Conservation (phyloP, 1,284 basidiomycete genomes). For the Ganoderma meredithae region DNA sequence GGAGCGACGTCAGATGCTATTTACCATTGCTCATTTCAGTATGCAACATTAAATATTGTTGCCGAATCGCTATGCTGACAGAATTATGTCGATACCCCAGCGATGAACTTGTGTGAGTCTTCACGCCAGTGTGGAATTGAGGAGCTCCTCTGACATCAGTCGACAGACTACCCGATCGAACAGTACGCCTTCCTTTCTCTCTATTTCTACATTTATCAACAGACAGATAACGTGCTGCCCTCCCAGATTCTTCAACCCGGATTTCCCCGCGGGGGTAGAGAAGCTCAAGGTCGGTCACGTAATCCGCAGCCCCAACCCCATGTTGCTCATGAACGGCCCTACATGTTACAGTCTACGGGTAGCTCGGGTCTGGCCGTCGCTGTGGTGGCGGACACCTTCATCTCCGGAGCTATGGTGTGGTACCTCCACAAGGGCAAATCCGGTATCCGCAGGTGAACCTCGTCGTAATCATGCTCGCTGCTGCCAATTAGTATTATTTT, state of each 20-base stretch:
- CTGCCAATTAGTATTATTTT: not conserved
- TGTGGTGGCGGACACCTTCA: not conserved
- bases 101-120: constrained; percentile 1
- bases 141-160: not conserved
- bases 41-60: not conserved
- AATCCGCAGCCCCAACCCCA: not conserved
- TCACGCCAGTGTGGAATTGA: not conserved
- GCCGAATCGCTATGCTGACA: not conserved
- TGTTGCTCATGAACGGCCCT: not conserved
- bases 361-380: not conserved
- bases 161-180: not conserved
- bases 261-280: not conserved
- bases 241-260: not conserved
- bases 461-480: not conserved
- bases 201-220: not conserved
- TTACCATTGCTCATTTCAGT: not conserved
- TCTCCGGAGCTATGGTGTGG: constrained; percentile 1
- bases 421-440: constrained; percentile 5
- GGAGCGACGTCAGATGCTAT: not conserved
- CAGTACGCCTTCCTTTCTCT: not conserved
- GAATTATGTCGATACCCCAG: not conserved
- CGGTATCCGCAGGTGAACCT: not conserved
- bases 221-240: not conserved
- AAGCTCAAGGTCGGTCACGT: not conserved
- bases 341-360: not conserved